A percentile compares a stretch with the other conserved stretches of the same genome.
Evolutionary conservation across 495 filamentous ascomycete genomes (phyloP).

Genomic region (Rostrohypoxylon terebratum): DNA sequence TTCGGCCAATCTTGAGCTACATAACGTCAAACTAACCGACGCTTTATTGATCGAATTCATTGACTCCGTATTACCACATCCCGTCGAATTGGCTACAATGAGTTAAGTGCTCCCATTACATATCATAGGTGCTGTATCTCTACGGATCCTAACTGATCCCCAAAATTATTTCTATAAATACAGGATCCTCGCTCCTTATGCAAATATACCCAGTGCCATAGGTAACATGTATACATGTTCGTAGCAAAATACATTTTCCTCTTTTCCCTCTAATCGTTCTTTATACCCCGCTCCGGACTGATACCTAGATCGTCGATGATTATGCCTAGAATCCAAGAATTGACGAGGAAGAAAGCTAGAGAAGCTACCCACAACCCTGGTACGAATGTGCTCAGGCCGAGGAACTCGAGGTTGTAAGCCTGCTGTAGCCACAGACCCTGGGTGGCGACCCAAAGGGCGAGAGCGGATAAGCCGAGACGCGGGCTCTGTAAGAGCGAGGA

Average conservation of each 20-base stretch:
- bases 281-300: background rate
- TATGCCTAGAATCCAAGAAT: constrained; percentile 86
- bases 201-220: background rate
- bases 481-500: constrained; percentile 75
- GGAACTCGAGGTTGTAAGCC: constrained; percentile 87
- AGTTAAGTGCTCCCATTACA: background rate
- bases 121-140: background rate
- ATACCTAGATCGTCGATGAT: constrained; percentile 75
- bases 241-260: background rate
- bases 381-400: constrained; percentile 85
- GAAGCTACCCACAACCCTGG: constrained; percentile 83
- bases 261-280: background rate
- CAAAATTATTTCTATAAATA: background rate
- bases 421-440: constrained; percentile 90
- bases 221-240: background rate
- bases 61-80: background rate
- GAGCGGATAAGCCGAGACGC: constrained; percentile 69
- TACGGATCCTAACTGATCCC: background rate
- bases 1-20: background rate
- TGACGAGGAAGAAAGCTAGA: constrained; percentile 83
- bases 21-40: background rate
- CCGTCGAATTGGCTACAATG: background rate
- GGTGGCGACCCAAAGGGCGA: constrained; percentile 75
- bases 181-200: background rate
- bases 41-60: background rate